Evolutionary conservation across 768 basidiomycete species (phyloP).

Genomic region (Sutorius australiensis): DNA sequence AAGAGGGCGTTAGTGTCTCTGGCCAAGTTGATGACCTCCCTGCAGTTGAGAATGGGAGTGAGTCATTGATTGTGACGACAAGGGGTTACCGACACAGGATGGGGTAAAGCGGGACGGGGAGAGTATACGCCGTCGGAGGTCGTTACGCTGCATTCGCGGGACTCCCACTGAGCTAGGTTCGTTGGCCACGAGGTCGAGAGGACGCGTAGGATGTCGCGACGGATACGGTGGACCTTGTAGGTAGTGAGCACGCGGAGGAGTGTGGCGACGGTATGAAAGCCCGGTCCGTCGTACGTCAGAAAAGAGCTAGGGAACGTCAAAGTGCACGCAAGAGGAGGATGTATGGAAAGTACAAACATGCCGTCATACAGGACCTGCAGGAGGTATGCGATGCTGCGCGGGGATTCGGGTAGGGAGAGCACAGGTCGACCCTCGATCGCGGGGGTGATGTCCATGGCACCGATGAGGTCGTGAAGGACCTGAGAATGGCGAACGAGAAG

Average conservation of each 20-base stretch:
- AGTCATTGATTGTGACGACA: constrained; percentile 1
- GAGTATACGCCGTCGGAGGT: constrained; percentile 49
- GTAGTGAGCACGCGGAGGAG: constrained; percentile 62
- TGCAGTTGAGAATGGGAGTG: constrained; percentile 25
- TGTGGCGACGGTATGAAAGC: constrained; percentile 51
- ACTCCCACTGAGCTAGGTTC: constrained; percentile 62
- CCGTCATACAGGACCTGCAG: constrained; percentile 69
- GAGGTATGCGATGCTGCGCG: constrained; percentile 57
- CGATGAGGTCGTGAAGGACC: constrained; percentile 42
- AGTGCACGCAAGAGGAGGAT: constrained; percentile 1
- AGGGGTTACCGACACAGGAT: constrained; percentile 57
- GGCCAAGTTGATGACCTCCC: constrained; percentile 65
- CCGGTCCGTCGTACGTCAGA: constrained; percentile 43
- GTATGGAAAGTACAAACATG: constrained; percentile 41
- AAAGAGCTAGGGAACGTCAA: constrained; percentile 37
- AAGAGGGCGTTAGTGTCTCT: constrained; percentile 50
- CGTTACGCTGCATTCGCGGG: constrained; percentile 57
- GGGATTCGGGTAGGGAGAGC: constrained; percentile 49
- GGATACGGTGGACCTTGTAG: constrained; percentile 57
- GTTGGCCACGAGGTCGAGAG: constrained; percentile 57
- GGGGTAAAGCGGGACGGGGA: constrained; percentile 53
- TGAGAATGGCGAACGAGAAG: constrained; percentile 61
- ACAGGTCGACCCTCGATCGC: constrained; percentile 55
- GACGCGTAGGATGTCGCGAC: constrained; percentile 51
- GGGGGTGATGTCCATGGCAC: constrained; percentile 22